Evolutionary conservation across 768 basidiomycete species (phyloP).

Genomic region (Termitomyces sp.): DNA sequence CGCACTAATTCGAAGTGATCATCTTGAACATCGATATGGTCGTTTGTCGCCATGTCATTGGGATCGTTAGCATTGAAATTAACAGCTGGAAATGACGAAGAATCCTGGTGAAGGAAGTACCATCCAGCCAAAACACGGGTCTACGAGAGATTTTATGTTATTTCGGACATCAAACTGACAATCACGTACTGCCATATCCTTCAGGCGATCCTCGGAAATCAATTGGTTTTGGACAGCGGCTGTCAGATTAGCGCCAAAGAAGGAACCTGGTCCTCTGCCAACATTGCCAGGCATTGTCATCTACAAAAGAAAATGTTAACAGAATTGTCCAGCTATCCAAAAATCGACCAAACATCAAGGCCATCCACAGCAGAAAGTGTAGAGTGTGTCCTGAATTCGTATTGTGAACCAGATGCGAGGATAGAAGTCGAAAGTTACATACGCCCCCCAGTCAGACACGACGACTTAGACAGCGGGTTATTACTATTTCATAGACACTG

Average conservation of each 20-base stretch:
- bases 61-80: conserved; percentile 68
- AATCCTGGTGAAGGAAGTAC: conserved; percentile 65
- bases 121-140: conserved; percentile 70
- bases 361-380: conserved; percentile 60
- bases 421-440: conserved; percentile 10
- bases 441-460: conserved; percentile 73
- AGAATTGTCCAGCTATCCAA: neutral
- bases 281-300: conserved; percentile 70
- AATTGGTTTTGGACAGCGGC: conserved; percentile 65
- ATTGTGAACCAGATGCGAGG: too few relatives aligned
- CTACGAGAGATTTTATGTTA: conserved; percentile 23
- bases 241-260: conserved; percentile 64
- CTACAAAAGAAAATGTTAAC: conserved; percentile 23
- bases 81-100: conserved; percentile 50
- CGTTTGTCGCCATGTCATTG: conserved; percentile 47
- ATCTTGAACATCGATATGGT: conserved; percentile 62
- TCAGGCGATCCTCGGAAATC: conserved; percentile 57
- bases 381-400: conserved; percentile 37
- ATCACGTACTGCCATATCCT: conserved; percentile 60
- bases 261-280: conserved; percentile 33
- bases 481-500: neutral
- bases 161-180: neutral
- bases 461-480: conserved; percentile 35
- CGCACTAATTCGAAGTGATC: conserved; percentile 66
- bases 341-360: conserved; percentile 46